A percentile compares a stretch with the other conserved stretches of the same genome.
phyloP scores from a whole-genome alignment of 257 asterid species.

The Solanum tarapatanum region DNA sequence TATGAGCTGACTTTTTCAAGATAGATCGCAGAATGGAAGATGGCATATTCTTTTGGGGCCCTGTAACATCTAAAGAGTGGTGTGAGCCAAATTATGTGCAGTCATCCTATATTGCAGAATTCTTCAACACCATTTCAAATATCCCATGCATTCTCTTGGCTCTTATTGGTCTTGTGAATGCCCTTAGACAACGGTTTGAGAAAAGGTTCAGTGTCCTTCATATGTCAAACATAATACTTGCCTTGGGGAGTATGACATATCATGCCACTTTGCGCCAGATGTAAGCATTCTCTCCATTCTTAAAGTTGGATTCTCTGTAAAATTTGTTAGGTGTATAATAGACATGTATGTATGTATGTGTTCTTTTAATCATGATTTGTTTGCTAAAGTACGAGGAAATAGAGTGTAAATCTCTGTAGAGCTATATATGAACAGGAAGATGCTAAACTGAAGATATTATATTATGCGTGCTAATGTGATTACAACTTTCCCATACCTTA shows the following conservation, averaged over 20 bases:
- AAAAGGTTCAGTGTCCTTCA: conserved; percentile 90
- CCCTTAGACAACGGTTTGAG: conserved; percentile 77
- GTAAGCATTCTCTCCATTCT: conserved; percentile 38
- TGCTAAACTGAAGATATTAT: not conserved
- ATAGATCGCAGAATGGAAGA: conserved; percentile 36
- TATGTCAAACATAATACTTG: conserved; percentile 79
- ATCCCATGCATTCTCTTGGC: conserved; percentile 73
- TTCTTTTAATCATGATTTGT: not conserved
- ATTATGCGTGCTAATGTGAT: not conserved
- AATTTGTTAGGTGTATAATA: not conserved
- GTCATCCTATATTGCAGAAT: conserved; percentile 86
- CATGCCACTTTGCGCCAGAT: conserved; percentile 82
- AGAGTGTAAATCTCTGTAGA: not conserved
- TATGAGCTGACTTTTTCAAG: not conserved
- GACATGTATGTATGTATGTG: not conserved
- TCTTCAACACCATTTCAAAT: conserved; percentile 83
- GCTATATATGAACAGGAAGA: not conserved
- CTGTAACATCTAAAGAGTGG: conserved; percentile 97
- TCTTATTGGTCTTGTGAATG: conserved; percentile 64
- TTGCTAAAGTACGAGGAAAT: not conserved
- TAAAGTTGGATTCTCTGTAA: not conserved
- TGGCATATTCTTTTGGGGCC: conserved; percentile 83
- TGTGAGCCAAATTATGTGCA: conserved; percentile 84
- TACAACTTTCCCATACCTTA: not conserved
- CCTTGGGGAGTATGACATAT: conserved; percentile 81